Evolutionary conservation across 1,139 yeast species (phyloP).

Genomic region (Eremothecium coryli): DNA sequence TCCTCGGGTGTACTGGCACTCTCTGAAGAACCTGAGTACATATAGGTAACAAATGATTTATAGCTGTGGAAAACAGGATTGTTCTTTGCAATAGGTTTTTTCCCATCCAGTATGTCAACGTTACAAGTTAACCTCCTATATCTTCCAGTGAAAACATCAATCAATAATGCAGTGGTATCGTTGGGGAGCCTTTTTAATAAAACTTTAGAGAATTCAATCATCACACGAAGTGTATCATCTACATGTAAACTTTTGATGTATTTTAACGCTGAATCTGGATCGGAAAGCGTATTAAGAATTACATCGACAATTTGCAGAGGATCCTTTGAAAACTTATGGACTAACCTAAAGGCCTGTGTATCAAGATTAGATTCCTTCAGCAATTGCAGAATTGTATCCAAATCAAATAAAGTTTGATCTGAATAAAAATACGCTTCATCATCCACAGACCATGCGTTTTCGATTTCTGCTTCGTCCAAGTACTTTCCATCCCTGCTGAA

Average conservation of each 20-base stretch:
- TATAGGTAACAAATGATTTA: slow-evolving; percentile 57
- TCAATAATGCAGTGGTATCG: slow-evolving; percentile 72
- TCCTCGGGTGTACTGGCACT: slow-evolving; percentile 6
- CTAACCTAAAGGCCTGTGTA: slow-evolving; percentile 60
- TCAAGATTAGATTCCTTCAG: slow-evolving; percentile 72
- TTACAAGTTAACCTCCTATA: slow-evolving; percentile 40
- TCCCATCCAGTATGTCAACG: slow-evolving; percentile 7
- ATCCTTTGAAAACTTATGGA: slow-evolving; percentile 57
- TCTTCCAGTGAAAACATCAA: slow-evolving; percentile 82
- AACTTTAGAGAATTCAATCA: slow-evolving; percentile 56
- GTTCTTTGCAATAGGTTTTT: slow-evolving; percentile 3
- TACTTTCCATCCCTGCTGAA: slow-evolving; percentile 34
- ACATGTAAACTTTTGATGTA: slow-evolving; percentile 64
- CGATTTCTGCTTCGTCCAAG: slow-evolving; percentile 30
- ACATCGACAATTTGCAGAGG: slow-evolving; percentile 73
- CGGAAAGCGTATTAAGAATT: slow-evolving; percentile 56
- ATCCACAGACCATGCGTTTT: slow-evolving; percentile 18
- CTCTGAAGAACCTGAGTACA: slow-evolving; percentile 28
- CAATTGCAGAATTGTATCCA: slow-evolving; percentile 59
- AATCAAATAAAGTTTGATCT: slow-evolving; percentile 41
- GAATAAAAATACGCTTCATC: slow-evolving; percentile 29
- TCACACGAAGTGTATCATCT: slow-evolving; percentile 67
- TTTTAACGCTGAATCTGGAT: slow-evolving; percentile 52
- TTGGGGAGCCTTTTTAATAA: slow-evolving; percentile 64
- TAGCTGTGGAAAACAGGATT: slow-evolving; percentile 53